These are phyloP conservation scores for Apophysomyces ossiformis DNA, from an alignment of 371 early-diverging fungal species.

Conservation along the genomic window DNA sequence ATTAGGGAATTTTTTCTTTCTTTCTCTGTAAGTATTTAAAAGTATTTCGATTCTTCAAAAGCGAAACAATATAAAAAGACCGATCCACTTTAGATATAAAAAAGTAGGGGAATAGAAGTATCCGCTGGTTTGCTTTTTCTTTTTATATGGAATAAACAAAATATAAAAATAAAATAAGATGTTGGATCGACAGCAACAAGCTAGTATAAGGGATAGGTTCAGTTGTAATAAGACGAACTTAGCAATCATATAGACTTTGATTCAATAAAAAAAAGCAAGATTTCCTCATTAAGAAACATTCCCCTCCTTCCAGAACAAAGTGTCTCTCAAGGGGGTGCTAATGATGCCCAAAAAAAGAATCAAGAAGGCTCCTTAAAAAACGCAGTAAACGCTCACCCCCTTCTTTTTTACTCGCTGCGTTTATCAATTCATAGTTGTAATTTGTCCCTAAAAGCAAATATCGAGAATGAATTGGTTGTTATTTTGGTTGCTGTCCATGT, in stretches of 20 bases:
- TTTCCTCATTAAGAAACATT: slow-evolving; percentile 6
- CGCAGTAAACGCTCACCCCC: neutral
- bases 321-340: neutral
- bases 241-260: neutral
- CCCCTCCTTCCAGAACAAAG: slow-evolving; percentile 7
- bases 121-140: no score
- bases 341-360: slow-evolving; percentile 9
- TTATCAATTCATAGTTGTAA: neutral
- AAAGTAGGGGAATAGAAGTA: neutral
- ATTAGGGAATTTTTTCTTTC: neutral
- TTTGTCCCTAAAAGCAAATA: slow-evolving; percentile 7
- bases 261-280: neutral
- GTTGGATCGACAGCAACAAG: slow-evolving; percentile 3
- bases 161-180: neutral
- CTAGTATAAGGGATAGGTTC: slow-evolving; percentile 6
- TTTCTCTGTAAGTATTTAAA: no score
- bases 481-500: slow-evolving; percentile 10
- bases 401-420: neutral
- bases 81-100: neutral
- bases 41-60: no score
- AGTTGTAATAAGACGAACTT: neutral
- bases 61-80: no score
- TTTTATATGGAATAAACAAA: neutral
- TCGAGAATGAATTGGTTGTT: slow-evolving; percentile 10
- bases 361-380: neutral